A percentile compares a stretch with the other conserved stretches of the same genome.
Conservation (phyloP, 805 yeast species). For the Ogataea dorogensis region DNA sequence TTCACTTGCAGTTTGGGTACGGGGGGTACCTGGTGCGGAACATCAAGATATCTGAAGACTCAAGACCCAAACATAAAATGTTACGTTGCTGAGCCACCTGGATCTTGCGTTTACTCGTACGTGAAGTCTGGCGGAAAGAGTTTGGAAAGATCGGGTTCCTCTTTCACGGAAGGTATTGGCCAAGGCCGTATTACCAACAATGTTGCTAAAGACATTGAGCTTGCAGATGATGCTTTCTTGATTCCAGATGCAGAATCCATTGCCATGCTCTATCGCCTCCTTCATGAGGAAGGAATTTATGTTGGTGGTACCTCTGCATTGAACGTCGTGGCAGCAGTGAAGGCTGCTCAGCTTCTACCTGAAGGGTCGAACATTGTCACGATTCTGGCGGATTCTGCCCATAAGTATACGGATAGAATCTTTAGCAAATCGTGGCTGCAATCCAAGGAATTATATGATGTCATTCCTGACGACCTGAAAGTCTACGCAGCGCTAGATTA, state of each 20-base stretch:
- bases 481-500: conserved; percentile 59
- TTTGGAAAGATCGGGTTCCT: conserved; percentile 71
- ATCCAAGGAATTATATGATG: conserved; percentile 60
- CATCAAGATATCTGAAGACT: conserved; percentile 72
- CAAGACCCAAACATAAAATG: conserved; percentile 61
- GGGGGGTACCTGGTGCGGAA: conserved; percentile 90
- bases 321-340: conserved; percentile 85
- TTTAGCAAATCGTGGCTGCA: conserved; percentile 79
- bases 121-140: conserved; percentile 68
- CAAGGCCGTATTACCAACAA: conserved; percentile 91
- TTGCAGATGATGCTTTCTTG: conserved; percentile 76
- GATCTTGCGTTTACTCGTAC: conserved; percentile 79
- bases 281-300: conserved; percentile 88
- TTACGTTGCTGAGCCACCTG: conserved; percentile 90
- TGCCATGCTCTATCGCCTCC: conserved; percentile 74
- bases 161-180: conserved; percentile 95
- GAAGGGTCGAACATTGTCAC: conserved; percentile 83
- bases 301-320: conserved; percentile 90
- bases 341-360: conserved; percentile 73
- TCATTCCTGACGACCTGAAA: conserved; percentile 66
- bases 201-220: conserved; percentile 65
- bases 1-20: conserved; percentile 92
- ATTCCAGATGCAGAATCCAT: conserved; percentile 81
- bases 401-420: conserved; percentile 78
- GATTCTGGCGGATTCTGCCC: conserved; percentile 86